Base-by-base conservation (phyloP, 805 yeast genomes). In the Barnettozyma pratensis region DNA sequence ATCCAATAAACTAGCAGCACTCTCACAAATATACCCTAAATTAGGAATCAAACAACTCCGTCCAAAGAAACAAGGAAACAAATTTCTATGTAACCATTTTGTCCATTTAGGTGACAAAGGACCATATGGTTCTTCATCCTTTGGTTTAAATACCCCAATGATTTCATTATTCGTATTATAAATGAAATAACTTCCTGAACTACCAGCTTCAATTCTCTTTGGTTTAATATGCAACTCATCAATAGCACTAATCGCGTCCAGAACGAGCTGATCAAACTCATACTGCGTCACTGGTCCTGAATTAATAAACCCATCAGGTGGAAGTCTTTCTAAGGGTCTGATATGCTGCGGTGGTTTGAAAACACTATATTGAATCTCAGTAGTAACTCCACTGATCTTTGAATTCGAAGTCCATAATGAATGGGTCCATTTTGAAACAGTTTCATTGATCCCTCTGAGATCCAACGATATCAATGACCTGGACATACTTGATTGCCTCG, bases 111-210 rank as follows among this genome's bases (percentile, higher is more conserved):
- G 90, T 4, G 86, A 79, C 45, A 85, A 59, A 1, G 89, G 87
- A 0, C 90, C 91, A 59, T 85, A 85, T 0, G 90, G 91, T 56
- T 85, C 90, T 62, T 85, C 91, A 62, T 84, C 89, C 59, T 83
- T 83, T 5, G 91, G 91, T 60, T 85, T 85, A 69, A 85, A 85
- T 2, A 85, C 81, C 0, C 83, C 90, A 12, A 73, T 73, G 10
- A 72, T 72, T 39, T 65, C 56, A 34, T 65, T 62, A 1, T 52
- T 32, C 2, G 67, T 51, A 42, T 69, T 66, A 50, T 67, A 72
- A 1, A 83, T 69, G 59, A 84, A 85, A 59, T 84, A 84, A 46
- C 85, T 78, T 1, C 91, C 91, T 0, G 87, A 80, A 2, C 87
- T 81, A 0, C 91, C 91, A 19, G 79, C 74, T 28, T 79, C 57